These are phyloP conservation scores for Jackrogersella multiformis DNA, from an alignment of 495 filamentous ascomycete genomes.

Conservation along the genomic window DNA sequence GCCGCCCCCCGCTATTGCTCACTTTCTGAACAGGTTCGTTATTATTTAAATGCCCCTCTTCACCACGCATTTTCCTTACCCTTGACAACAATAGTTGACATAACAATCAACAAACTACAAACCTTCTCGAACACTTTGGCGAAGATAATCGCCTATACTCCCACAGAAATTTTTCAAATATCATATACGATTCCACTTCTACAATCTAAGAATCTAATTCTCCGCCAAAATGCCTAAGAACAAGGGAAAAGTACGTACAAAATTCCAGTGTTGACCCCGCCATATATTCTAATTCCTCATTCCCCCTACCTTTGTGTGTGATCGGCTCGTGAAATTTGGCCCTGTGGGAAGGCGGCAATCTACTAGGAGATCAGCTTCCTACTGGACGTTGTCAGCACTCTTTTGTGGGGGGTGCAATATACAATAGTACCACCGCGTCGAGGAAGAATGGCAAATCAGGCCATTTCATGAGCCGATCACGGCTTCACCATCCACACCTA, in stretches of 20 bases:
- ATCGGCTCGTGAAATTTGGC: conserved; percentile 10
- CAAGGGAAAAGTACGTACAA: conserved; percentile 87
- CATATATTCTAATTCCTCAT: conserved; percentile 28
- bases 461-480: background rate
- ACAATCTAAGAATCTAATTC: conserved; percentile 4
- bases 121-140: conserved; percentile 12
- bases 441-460: conserved; percentile 1
- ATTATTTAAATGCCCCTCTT: conserved; percentile 39
- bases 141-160: background rate
- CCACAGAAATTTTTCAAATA: background rate
- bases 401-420: background rate
- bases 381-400: background rate
- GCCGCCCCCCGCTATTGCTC: conserved; percentile 32
- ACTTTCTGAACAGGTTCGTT: background rate
- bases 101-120: conserved; percentile 17
- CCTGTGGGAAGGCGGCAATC: background rate
- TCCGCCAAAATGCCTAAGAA: conserved; percentile 88
- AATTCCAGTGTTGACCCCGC: conserved; percentile 31
- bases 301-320: conserved; percentile 10
- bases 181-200: background rate
- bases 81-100: conserved; percentile 13
- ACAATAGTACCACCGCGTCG: background rate
- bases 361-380: background rate
- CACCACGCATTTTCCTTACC: conserved; percentile 29
- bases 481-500: conserved; percentile 7